Evolutionary conservation across 179 eudicot genomes (phyloP).

Genomic region (Silene coronaria): DNA sequence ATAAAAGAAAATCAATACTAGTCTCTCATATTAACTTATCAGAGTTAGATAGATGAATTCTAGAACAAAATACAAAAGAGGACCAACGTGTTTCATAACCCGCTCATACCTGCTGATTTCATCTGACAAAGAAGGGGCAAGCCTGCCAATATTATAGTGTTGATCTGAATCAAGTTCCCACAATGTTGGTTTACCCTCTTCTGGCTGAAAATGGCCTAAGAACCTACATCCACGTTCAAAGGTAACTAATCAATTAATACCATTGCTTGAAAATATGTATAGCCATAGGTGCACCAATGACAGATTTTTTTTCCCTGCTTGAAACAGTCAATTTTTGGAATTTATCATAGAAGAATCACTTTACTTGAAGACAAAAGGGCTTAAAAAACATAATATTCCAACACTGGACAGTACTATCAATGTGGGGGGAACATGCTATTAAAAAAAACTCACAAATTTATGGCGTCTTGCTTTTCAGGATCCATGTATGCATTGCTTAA

Average conservation of each 20-base stretch:
- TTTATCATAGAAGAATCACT: neutral
- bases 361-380: neutral
- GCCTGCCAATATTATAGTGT: slow-evolving; percentile 64
- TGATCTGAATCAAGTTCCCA: slow-evolving; percentile 95
- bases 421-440: neutral
- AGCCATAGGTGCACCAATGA: neutral
- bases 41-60: neutral
- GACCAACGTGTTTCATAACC: neutral
- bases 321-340: neutral
- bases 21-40: neutral
- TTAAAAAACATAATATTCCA: neutral
- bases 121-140: slow-evolving; percentile 44
- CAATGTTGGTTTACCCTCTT: slow-evolving; percentile 65
- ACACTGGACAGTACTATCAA: neutral
- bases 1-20: neutral
- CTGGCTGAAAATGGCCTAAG: slow-evolving; percentile 90
- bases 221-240: slow-evolving; percentile 41
- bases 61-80: neutral
- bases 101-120: slow-evolving; percentile 50
- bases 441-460: slow-evolving; percentile 68
- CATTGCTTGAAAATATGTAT: neutral
- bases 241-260: slow-evolving; percentile 1
- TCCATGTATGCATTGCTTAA: slow-evolving; percentile 95
- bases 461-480: slow-evolving; percentile 94
- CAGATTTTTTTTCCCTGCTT: too few relatives aligned